Evolutionary conservation across 257 asterid species (phyloP), one percentile per base, ranked within the genome.

Genomic region (Plantago major): DNA sequence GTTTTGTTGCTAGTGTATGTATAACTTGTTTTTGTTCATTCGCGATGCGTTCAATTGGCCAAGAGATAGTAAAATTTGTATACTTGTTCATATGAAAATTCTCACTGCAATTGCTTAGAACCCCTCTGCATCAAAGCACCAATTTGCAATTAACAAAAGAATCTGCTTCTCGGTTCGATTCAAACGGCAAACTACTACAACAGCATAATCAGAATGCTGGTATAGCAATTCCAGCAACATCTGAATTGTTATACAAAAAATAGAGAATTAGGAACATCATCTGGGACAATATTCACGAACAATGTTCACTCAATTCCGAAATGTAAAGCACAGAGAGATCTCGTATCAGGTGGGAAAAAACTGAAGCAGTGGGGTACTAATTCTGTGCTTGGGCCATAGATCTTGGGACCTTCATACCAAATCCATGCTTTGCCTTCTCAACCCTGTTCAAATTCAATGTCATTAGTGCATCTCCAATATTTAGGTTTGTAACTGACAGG

Each of bases 401-500:
- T 71, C 68, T 81, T 2, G 95, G 98, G 62, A 81, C 81, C 72
- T 77, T 91, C 98, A 91, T 91, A n/a, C 98, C 98, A 51, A 91
- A 91, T 44, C 98, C 98, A 52, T 79, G 95, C 80, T 73, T 76
- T 9, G 81, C 84, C 78, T 73, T 88, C 81, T 74, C 84, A 58
- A 91, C 91, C 89, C 98, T 91, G 90, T 73, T 63, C 75, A 57
- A 62, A 9, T 60, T 42, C 51, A 53, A 71, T 26, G 70, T 54
- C 58, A 66, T 42, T 58, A 58, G 60, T 17, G 11, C 26, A 28
- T 51, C 48, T 12, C 30, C 38, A 17, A 10, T 19, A 11, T 44
- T n/a, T 11, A 11, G 22, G 2, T 26, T 40, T 42, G 44, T n/a
- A 52, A 44, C 40, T 49, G 30, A 46, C 52, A 44, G 37, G 46